These are phyloP conservation scores for Globisporangium takayamanum DNA, from an alignment of 352 stramenopile species.

Conservation along the genomic window DNA sequence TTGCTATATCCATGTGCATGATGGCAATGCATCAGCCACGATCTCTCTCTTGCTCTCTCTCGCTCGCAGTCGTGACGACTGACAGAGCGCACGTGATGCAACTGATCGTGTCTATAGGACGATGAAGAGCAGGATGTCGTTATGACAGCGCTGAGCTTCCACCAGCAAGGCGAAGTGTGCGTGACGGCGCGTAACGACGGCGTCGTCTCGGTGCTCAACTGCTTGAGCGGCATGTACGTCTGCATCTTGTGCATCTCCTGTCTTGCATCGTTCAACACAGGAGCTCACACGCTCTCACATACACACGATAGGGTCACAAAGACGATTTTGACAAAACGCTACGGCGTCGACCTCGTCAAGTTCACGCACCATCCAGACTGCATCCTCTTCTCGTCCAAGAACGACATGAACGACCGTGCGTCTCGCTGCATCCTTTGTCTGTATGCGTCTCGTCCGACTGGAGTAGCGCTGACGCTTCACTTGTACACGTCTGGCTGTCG, in stretches of 20 bases:
- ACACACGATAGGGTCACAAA: conserved; percentile 59
- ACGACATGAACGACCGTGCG: conserved; percentile 66
- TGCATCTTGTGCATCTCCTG: not conserved
- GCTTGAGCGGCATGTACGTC: conserved; percentile 70
- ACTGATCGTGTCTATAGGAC: conserved; percentile 19
- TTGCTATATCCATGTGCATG: too few species aligned
- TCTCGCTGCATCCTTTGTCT: not conserved
- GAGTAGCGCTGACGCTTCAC: too few species aligned
- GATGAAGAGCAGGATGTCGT: conserved; percentile 57
- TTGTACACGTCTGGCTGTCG: not conserved
- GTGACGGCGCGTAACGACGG: conserved; percentile 73
- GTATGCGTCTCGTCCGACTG: not conserved
- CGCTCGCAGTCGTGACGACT: too few species aligned
- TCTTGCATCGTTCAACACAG: not conserved
- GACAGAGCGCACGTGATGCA: not conserved
- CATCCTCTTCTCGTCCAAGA: conserved; percentile 79
- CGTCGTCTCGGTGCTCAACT: conserved; percentile 78
- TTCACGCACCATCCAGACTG: conserved; percentile 83
- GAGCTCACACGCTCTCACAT: not conserved
- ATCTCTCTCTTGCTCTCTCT: not conserved
- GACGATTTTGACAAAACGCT: conserved; percentile 81
- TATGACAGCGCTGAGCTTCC: conserved; percentile 68
- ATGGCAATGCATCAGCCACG: too few species aligned
- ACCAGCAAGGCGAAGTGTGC: conserved; percentile 71
- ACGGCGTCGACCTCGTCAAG: conserved; percentile 68